phyloP scores from a whole-genome alignment of 2,329 filamentous ascomycete species.

The Aspergillus sp. region DNA sequence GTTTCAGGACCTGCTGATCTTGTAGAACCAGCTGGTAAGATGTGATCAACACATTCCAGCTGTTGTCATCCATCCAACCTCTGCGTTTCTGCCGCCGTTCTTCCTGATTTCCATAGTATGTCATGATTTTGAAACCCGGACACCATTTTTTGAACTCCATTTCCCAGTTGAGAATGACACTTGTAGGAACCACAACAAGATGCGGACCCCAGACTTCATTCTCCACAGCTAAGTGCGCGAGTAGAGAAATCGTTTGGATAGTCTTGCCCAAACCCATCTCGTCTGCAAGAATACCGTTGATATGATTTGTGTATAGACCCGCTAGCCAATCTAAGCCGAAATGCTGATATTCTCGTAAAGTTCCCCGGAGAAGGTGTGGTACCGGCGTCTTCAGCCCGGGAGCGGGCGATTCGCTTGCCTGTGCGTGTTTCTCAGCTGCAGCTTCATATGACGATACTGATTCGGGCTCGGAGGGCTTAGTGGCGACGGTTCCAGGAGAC shows the following conservation, averaged over 20 bases:
- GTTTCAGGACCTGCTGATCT: conserved; percentile 90
- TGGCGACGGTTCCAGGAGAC: conserved; percentile 44
- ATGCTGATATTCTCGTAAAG: conserved; percentile 91
- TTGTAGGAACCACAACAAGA: conserved; percentile 92
- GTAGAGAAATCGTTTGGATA: conserved; percentile 91
- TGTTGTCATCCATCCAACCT: conserved; percentile 89
- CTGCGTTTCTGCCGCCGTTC: conserved; percentile 87
- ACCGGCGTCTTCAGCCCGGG: conserved; percentile 64
- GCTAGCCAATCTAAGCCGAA: conserved; percentile 97
- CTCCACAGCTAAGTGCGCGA: conserved; percentile 87
- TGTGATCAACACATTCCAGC: conserved; percentile 97
- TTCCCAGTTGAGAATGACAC: conserved; percentile 99
- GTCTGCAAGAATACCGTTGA: conserved; percentile 94
- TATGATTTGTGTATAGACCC: conserved; percentile 84
- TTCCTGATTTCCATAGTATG: conserved; percentile 92
- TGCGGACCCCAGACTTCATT: conserved; percentile 95
- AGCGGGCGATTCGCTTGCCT: conserved; percentile 41
- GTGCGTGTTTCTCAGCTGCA: conserved; percentile 33
- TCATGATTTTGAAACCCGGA: conserved; percentile 95
- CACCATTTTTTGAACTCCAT: conserved; percentile 99
- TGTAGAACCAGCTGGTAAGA: conserved; percentile 96
- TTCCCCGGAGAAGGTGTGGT: conserved; percentile 82
- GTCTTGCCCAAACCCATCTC: conserved; percentile 99
- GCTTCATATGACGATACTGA: conserved; percentile 44
- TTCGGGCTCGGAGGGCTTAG: conserved; percentile 47